Conservation (phyloP, 2,329 filamentous ascomycete genomes). For the Pseudophaeomoniella oleicola region DNA sequence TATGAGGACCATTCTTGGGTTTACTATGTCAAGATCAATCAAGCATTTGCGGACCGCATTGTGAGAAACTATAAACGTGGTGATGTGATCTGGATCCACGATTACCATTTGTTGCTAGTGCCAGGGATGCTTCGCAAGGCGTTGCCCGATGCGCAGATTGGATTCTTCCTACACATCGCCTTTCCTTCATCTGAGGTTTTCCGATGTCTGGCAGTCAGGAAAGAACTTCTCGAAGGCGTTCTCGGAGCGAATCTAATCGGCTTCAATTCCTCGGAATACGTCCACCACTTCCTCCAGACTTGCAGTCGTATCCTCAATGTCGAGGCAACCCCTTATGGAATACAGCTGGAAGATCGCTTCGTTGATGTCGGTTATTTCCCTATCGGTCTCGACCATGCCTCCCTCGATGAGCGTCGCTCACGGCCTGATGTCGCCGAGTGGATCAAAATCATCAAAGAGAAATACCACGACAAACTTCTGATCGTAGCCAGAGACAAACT, state of each 20-base stretch:
- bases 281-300: constrained; percentile 86
- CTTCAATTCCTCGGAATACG: constrained; percentile 89
- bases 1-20: constrained; percentile 96
- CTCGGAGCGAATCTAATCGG: constrained; percentile 83
- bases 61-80: constrained; percentile 85
- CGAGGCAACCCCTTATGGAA: constrained; percentile 73
- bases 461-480: constrained; percentile 75
- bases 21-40: constrained; percentile 84
- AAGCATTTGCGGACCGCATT: constrained; percentile 83
- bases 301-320: constrained; percentile 85
- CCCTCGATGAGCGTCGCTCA: constrained; percentile 55
- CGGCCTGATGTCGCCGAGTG: constrained; percentile 62
- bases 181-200: constrained; percentile 97
- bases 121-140: constrained; percentile 81
- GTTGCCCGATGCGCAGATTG: constrained; percentile 78
- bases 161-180: constrained; percentile 87
- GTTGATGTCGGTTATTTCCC: constrained; percentile 74
- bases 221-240: constrained; percentile 79
- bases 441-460: constrained; percentile 65
- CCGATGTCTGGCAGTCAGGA: constrained; percentile 74
- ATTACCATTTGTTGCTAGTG: constrained; percentile 84
- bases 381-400: constrained; percentile 80
- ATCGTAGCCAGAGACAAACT: constrained; percentile 92
- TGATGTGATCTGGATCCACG: constrained; percentile 88
- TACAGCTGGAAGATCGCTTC: constrained; percentile 85